Evolutionary conservation across 176 grass and related monocot species (phyloP), one percentile per base, ranked within the genome.

Genomic region (Phragmites australis): DNA sequence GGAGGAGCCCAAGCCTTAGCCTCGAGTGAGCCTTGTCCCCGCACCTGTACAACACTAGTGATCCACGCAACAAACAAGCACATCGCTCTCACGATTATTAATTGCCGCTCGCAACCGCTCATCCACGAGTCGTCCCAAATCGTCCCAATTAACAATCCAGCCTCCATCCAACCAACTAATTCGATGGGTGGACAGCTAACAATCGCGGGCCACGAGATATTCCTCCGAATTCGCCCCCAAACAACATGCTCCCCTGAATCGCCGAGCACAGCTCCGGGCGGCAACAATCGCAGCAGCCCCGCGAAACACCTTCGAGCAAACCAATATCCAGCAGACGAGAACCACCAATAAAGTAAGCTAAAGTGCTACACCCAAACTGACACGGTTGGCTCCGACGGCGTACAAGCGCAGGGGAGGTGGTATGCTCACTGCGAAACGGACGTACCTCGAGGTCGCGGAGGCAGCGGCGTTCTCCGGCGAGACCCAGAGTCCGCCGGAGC

Each of bases 1-100:
- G 27, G 65, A 88, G 40, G 46, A 30, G 23, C 40, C 74, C 47
- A n/a, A 34, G 47, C 12, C 69, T 34, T n/a, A 67, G 64, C 14
- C 41, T 45, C n/a, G n/a, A 74, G 19, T 85, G 34, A 26, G 13
- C 54, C 54, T 31, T 17, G 46, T 6, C 47, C 74, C 47, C 57
- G 45, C 74, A 29, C 7, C 46, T 40, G 44, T 18, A 26, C 45
- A 83, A 69, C 23, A 44, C 16, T 65, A 44, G 45, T 23, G 58
- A 85, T 81, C 78, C 72, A 69, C 83, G 52, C 57, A 81, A 82
- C 80, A 85, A 76, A 85, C 74, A 78, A 81, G 69, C 72, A 65
- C 71, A 77, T 85, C 87, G 82, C 83, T 66, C 64, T 89, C 83
- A 26, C 46, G 64, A 82, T 82, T 77, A 57, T 68, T 76, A n/a